phyloP scores from a whole-genome alignment of 805 yeast species.

The Starmerella geochares region DNA sequence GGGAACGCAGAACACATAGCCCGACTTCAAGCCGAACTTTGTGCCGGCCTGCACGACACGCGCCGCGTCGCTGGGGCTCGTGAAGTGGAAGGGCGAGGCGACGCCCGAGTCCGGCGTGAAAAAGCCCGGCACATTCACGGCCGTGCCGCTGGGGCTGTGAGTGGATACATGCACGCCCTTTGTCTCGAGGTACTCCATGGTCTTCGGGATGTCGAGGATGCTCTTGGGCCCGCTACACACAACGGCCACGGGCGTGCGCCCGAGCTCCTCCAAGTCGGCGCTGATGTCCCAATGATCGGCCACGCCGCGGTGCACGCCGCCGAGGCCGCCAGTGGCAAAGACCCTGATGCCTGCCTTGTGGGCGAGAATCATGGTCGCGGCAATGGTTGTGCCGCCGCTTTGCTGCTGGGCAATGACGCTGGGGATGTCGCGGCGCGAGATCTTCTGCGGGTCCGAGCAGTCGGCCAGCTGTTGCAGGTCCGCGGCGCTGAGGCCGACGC shows the following conservation, averaged over 20 bases:
- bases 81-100: conserved; percentile 54
- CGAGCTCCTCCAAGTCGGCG: conserved; percentile 78
- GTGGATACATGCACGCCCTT: conserved; percentile 84
- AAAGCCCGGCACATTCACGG: conserved; percentile 59
- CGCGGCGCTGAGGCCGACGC: conserved; percentile 47
- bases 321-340: conserved; percentile 88
- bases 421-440: conserved; percentile 73
- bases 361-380: conserved; percentile 78
- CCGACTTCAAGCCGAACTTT: conserved; percentile 47
- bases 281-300: conserved; percentile 67
- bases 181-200: conserved; percentile 80
- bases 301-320: conserved; percentile 81
- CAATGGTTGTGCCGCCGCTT: conserved; percentile 85
- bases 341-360: conserved; percentile 65
- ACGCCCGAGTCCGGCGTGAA: conserved; percentile 69
- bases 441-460: conserved; percentile 39
- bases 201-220: conserved; percentile 66
- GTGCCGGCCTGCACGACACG: conserved; percentile 40
- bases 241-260: conserved; percentile 76
- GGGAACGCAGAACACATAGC: conserved; percentile 71
- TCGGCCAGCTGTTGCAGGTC: conserved; percentile 48
- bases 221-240: conserved; percentile 89
- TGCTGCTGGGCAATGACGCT: conserved; percentile 50
- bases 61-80: conserved; percentile 51
- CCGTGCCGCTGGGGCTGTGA: conserved; percentile 40